These are phyloP conservation scores for Ganoderma boninense DNA, from an alignment of 1,284 basidiomycete genomes.

Conservation along the genomic window DNA sequence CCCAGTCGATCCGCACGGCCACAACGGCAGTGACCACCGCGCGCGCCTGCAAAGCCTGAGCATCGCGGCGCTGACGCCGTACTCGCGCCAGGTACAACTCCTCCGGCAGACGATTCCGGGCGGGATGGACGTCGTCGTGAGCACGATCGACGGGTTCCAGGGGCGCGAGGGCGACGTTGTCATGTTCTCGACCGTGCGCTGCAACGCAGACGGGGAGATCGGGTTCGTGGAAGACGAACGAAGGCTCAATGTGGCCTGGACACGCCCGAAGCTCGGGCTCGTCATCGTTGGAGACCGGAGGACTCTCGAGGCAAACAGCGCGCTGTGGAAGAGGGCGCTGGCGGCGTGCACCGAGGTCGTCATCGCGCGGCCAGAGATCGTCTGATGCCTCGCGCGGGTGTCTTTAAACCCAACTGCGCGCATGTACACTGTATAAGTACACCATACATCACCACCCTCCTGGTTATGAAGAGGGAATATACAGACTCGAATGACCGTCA, in stretches of 20 bases:
- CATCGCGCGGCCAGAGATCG: slow-evolving; percentile 27
- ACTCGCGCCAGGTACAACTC: slow-evolving; percentile 60
- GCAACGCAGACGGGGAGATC: slow-evolving; percentile 63
- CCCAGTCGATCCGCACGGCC: slow-evolving; percentile 13
- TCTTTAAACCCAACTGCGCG: too few species aligned
- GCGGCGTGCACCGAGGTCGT: slow-evolving; percentile 49
- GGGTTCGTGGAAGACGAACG: slow-evolving; percentile 78
- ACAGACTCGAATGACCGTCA: too few species aligned
- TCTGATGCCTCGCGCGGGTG: background rate
- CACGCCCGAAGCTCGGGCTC: slow-evolving; percentile 68
- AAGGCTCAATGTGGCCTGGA: slow-evolving; percentile 80
- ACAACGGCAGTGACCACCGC: slow-evolving; percentile 12
- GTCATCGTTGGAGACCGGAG: slow-evolving; percentile 70
- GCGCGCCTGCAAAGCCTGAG: slow-evolving; percentile 38
- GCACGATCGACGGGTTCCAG: slow-evolving; percentile 80
- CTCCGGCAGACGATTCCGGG: slow-evolving; percentile 52
- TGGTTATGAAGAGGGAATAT: too few species aligned
- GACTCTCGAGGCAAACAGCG: slow-evolving; percentile 57
- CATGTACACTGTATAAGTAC: too few species aligned
- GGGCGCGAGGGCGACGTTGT: slow-evolving; percentile 79
- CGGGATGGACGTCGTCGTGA: slow-evolving; percentile 46
- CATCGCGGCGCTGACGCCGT: slow-evolving; percentile 66
- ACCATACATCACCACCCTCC: too few species aligned
- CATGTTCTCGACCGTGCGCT: slow-evolving; percentile 76
- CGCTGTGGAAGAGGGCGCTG: slow-evolving; percentile 62